phyloP scores from a whole-genome alignment of 345 rosid species.

The Eucalyptus pauciflora region DNA sequence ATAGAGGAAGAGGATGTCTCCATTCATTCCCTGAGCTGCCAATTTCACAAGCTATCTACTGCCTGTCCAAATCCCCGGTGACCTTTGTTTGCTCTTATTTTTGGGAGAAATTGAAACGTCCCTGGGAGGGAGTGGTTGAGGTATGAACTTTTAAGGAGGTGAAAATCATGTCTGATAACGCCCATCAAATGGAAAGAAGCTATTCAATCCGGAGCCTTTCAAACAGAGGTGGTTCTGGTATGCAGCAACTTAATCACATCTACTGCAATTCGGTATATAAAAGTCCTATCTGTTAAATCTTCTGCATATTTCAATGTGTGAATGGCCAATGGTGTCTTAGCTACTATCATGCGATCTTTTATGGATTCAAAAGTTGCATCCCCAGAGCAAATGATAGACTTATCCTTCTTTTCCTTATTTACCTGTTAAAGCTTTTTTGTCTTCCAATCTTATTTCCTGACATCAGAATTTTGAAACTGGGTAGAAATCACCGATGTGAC shows the following conservation, averaged over 20 bases:
- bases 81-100: conserved; percentile 1
- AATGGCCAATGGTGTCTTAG: background rate
- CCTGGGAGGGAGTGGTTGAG: conserved; percentile 4
- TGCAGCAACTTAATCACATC: background rate
- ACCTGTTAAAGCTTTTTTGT: background rate
- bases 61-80: background rate
- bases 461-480: background rate
- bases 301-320: background rate
- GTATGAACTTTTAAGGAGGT: background rate
- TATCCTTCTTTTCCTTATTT: background rate
- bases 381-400: background rate
- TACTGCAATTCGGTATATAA: background rate
- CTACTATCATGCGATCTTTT: background rate
- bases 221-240: conserved; percentile 68
- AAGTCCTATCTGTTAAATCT: background rate
- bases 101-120: conserved; percentile 1
- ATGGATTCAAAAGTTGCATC: background rate
- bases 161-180: conserved; percentile 52
- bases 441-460: background rate
- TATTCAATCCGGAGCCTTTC: conserved; percentile 49
- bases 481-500: background rate
- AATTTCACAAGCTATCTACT: background rate
- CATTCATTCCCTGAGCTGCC: background rate
- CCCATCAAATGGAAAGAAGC: conserved; percentile 67
- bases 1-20: background rate